A percentile compares a stretch with the other conserved stretches of the same genome.
Conservation (phyloP, 2,329 filamentous ascomycete species). For the Botrytis aclada region DNA sequence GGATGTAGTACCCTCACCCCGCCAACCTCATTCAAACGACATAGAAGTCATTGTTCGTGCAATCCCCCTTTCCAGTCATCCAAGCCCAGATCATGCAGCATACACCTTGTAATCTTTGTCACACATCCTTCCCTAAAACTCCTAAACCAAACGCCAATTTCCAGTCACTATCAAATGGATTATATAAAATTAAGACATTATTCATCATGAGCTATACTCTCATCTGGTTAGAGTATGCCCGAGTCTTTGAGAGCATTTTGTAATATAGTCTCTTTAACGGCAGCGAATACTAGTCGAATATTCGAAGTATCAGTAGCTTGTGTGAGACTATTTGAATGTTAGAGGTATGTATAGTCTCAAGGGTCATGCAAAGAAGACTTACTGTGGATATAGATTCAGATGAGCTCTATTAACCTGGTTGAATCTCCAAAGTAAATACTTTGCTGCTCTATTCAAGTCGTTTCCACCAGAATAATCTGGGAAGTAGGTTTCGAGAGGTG, state of each 20-base stretch:
- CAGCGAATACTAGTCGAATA: slow-evolving; percentile 94
- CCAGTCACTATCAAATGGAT: slow-evolving; percentile 25
- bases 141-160: slow-evolving; percentile 33
- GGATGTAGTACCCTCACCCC: slow-evolving; percentile 9
- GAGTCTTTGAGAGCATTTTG: slow-evolving; percentile 98
- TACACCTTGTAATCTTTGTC: slow-evolving; percentile 24
- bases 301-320: slow-evolving; percentile 99
- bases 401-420: slow-evolving; percentile 98
- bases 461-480: slow-evolving; percentile 97
- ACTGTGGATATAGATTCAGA: slow-evolving; percentile 97
- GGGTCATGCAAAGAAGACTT: slow-evolving; percentile 43
- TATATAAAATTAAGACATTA: slow-evolving; percentile 29
- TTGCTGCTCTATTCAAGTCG: slow-evolving; percentile 96
- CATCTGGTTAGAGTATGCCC: slow-evolving; percentile 72
- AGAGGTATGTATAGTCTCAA: slow-evolving; percentile 19
- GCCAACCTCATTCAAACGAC: slow-evolving; percentile 3
- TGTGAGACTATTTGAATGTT: slow-evolving; percentile 65
- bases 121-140: slow-evolving; percentile 32
- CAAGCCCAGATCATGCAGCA: slow-evolving; percentile 26
- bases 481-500: slow-evolving; percentile 91
- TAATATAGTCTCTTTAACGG: slow-evolving; percentile 97
- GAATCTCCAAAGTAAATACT: slow-evolving; percentile 96
- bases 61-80: slow-evolving; percentile 18
- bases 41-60: slow-evolving; percentile 12
- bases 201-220: slow-evolving; percentile 23